Evolutionary conservation across 768 basidiomycete genomes (phyloP).

Genomic region (Glaciozyma antarctica): DNA sequence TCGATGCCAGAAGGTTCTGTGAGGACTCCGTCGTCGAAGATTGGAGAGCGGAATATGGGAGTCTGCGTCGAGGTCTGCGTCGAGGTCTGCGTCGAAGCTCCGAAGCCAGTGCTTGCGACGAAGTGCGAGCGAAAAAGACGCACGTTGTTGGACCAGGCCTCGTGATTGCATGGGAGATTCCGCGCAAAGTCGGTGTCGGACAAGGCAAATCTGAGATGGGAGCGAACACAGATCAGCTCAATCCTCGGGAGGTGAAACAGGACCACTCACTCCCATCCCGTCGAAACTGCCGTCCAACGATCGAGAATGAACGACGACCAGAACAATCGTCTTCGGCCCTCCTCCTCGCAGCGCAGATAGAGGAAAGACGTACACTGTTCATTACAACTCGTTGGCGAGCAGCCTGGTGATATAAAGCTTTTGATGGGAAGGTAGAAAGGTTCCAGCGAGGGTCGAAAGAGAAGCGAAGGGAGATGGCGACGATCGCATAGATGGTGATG

Average conservation of each 20-base stretch:
- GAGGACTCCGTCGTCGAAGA: background rate
- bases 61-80: background rate
- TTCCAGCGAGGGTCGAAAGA: background rate
- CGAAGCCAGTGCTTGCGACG: background rate
- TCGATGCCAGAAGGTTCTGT: background rate
- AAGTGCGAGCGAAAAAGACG: background rate
- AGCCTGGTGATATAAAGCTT: background rate
- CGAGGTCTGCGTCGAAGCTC: too few species aligned
- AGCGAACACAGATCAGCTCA: background rate
- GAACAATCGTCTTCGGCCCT: background rate
- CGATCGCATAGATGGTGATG: background rate
- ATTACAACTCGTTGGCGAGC: background rate
- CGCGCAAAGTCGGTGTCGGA: background rate
- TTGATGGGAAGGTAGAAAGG: background rate
- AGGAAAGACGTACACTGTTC: background rate
- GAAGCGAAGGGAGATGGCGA: background rate
- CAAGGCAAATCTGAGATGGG: background rate
- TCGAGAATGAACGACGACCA: background rate
- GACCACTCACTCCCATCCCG: background rate
- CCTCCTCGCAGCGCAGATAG: background rate
- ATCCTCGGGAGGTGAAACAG: background rate
- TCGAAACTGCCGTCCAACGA: background rate
- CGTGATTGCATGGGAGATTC: background rate
- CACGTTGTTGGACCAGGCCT: background rate
- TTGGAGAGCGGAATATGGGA: background rate